Percentiles rank a stretch among this genome's conserved stretches.
Evolutionary conservation across 129 eudicot species (phyloP).

Genomic region (Centella asiatica): DNA sequence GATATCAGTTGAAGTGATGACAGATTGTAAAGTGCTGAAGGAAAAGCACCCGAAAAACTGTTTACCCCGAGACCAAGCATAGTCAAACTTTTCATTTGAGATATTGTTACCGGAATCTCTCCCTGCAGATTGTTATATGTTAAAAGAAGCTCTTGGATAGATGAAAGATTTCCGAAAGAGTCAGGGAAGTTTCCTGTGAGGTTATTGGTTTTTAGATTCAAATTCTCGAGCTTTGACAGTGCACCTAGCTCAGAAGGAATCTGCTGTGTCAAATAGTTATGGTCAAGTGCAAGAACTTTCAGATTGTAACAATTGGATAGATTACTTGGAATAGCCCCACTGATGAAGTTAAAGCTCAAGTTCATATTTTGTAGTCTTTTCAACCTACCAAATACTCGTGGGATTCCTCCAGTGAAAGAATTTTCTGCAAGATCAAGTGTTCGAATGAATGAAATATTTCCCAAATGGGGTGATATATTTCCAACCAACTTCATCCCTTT

Average conservation of each 20-base stretch:
- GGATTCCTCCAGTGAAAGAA: background rate
- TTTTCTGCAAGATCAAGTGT: background rate
- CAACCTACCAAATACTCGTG: background rate
- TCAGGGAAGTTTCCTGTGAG: background rate
- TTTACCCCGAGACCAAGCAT: background rate
- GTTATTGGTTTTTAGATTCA: background rate
- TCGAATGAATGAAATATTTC: background rate
- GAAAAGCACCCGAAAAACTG: constrained; percentile 18
- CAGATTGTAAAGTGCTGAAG: constrained; percentile 10
- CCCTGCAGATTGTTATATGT: background rate
- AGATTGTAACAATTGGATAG: background rate
- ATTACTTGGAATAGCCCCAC: background rate
- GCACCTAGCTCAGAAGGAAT: background rate
- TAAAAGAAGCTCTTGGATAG: background rate
- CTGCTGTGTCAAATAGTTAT: background rate
- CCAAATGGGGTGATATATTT: background rate
- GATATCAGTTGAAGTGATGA: background rate
- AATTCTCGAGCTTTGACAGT: background rate
- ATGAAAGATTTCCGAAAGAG: background rate
- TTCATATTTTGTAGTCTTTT: background rate
- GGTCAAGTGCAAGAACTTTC: background rate
- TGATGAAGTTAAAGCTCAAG: background rate
- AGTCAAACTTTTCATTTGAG: background rate
- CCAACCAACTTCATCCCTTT: constrained; percentile 4
- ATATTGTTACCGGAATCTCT: background rate